Base-by-base conservation (phyloP, 352 stramenopile species). In the Phytopythium oedochilum region DNA sequence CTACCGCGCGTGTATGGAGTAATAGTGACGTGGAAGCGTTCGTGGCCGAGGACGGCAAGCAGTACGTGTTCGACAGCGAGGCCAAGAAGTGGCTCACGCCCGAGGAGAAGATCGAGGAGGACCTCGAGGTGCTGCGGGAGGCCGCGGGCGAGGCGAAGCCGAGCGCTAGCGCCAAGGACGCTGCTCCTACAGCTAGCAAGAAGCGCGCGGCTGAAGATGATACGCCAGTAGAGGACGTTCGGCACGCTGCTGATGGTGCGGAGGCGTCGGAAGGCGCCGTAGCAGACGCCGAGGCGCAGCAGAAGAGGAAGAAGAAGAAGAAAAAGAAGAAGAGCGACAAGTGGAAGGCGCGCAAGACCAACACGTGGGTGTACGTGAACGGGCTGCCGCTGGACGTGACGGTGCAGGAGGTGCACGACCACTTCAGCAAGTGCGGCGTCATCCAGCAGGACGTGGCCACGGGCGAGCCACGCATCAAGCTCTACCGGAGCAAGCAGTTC, bases 351-450 rank as follows among this genome's bases (percentile, higher is more conserved):
- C 82, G 70, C 49, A 97, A 96, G 70, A 78, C 63, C 5, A 94
- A 94, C 50, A 96, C 88, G 59, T 99, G 96, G 96, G 86, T 98
- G 20, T 99, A 99, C 60, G 82, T 98, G 28, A 97, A 96, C 34
- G 95, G 96, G 20, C 71, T 99, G 32, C 96, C 96, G n/a, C 57
- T 86, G 9, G 90, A 98, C 59, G 70, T 94, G 11, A 96, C 90
- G 12, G 68, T 91, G 28, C 70, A 98, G 52, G 96, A 99, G 71
- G 71, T 99, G 6, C 72, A 85, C 26, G 74, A 92, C 36, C 90
- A 98, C 62, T 98, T 98, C 74, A 78, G 68, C 50, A 98, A 98
- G 63, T 96, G 85, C 38, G 96, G 96, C 10, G 87, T 99, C 32
- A 85, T 99, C 45, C 95, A 98, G 65, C 80, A 95, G 23, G 95